phyloP scores from a whole-genome alignment of 495 filamentous ascomycete species.

The Xylaria flabelliformis region DNA sequence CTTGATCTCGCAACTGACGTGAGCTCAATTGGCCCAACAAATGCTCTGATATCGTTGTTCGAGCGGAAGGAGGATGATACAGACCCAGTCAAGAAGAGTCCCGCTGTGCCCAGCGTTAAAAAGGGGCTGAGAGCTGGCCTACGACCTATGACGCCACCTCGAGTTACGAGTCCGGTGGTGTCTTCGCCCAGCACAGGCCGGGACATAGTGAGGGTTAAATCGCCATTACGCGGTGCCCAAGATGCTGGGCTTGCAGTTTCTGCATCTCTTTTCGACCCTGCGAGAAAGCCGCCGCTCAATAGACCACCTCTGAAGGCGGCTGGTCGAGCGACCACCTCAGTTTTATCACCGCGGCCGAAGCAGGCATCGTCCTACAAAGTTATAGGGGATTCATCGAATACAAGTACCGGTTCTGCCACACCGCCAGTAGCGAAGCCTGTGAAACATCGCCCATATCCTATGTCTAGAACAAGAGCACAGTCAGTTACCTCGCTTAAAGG shows the following conservation, averaged over 20 bases:
- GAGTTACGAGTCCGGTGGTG: constrained; percentile 31
- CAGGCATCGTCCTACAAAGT: constrained; percentile 29
- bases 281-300: constrained; percentile 25
- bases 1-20: constrained; percentile 53
- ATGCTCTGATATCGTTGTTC: constrained; percentile 66
- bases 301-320: constrained; percentile 27
- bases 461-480: neutral
- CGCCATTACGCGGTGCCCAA: constrained; percentile 19
- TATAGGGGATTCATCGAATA: constrained; percentile 16
- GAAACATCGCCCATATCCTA: constrained; percentile 9
- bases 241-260: constrained; percentile 11
- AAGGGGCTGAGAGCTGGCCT: constrained; percentile 33
- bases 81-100: constrained; percentile 49
- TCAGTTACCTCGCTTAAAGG: constrained; percentile 12
- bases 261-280: neutral
- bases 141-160: constrained; percentile 35
- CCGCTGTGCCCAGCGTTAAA: constrained; percentile 17
- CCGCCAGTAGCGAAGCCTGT: neutral
- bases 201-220: constrained; percentile 1
- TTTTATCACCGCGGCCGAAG: constrained; percentile 33
- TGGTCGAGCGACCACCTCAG: constrained; percentile 22
- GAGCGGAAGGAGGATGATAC: constrained; percentile 50
- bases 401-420: neutral
- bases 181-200: constrained; percentile 22
- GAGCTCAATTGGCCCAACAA: constrained; percentile 61